Evolutionary conservation across 106 monocot species (phyloP).

Genomic region (Gastrodia elata): DNA sequence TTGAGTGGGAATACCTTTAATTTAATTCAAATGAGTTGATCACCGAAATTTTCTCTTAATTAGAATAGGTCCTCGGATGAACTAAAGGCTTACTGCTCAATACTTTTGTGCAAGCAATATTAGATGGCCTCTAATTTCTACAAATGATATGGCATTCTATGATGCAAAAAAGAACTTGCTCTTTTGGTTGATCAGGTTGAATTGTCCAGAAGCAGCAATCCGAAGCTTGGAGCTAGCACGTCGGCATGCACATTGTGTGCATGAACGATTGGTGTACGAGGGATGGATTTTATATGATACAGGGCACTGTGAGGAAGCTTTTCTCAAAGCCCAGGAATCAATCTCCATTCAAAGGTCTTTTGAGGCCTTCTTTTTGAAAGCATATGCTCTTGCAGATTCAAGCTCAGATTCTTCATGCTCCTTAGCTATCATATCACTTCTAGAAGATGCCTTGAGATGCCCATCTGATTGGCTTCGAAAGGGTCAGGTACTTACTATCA

Average conservation of each 20-base stretch:
- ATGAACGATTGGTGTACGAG: slow-evolving; percentile 90
- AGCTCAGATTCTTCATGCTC: slow-evolving; percentile 67
- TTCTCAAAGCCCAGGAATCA: slow-evolving; percentile 84
- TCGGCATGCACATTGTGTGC: slow-evolving; percentile 60
- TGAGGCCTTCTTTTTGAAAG: slow-evolving; percentile 99
- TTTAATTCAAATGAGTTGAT: too few species aligned
- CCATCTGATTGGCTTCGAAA: slow-evolving; percentile 94
- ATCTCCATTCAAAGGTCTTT: slow-evolving; percentile 89
- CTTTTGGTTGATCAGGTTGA: slow-evolving; percentile 49
- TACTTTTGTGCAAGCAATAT: too few species aligned
- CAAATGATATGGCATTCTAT: too few species aligned
- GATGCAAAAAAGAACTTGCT: neutral
- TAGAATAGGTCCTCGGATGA: neutral
- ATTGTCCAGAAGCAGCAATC: slow-evolving; percentile 97
- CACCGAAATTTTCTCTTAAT: too few species aligned
- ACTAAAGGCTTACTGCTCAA: too few species aligned
- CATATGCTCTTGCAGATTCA: slow-evolving; percentile 97
- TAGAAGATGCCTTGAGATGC: slow-evolving; percentile 88
- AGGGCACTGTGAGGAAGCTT: slow-evolving; percentile 86
- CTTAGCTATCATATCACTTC: slow-evolving; percentile 59
- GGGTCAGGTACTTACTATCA: slow-evolving; percentile 60
- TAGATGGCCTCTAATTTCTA: too few species aligned
- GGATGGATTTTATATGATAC: slow-evolving; percentile 99
- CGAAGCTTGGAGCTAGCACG: slow-evolving; percentile 91
- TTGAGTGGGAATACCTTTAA: too few species aligned